A percentile compares a stretch with the other conserved stretches of the same genome.
Evolutionary conservation across 2,329 filamentous ascomycete species (phyloP).

Genomic region (Coniochaeta ligniaria): DNA sequence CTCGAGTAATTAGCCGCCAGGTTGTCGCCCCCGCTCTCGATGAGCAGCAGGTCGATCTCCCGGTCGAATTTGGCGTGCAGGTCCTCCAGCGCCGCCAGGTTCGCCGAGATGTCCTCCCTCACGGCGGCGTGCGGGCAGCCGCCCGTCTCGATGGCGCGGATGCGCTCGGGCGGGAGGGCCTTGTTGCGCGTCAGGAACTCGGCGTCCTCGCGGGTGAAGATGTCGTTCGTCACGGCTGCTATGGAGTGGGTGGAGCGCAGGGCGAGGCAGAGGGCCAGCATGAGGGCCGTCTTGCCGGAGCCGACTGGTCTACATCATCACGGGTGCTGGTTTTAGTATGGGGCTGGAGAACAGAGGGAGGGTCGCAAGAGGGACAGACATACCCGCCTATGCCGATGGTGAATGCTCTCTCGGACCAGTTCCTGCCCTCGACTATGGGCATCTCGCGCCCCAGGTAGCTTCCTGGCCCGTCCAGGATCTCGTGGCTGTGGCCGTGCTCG

Average conservation of each 20-base stretch:
- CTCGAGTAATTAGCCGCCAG: conserved; percentile 93
- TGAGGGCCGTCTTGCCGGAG: conserved; percentile 93
- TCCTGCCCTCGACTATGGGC: conserved; percentile 81
- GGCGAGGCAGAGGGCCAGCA: conserved; percentile 84
- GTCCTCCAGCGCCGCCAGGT: conserved; percentile 86
- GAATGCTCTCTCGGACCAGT: conserved; percentile 86
- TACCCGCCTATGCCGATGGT: conserved; percentile 98
- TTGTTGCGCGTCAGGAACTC: conserved; percentile 88
- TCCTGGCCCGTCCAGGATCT: conserved; percentile 89
- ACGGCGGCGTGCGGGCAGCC: conserved; percentile 96
- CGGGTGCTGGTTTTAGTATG: conserved; percentile 8
- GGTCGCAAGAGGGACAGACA: conserved; percentile 18
- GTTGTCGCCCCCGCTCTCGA: conserved; percentile 94
- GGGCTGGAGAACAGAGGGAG: too few relatives aligned
- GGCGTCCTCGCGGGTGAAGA: conserved; percentile 96
- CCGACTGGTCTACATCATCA: conserved; percentile 69
- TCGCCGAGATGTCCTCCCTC: conserved; percentile 91
- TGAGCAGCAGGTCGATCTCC: conserved; percentile 83
- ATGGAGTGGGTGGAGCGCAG: conserved; percentile 78
- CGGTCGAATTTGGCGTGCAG: conserved; percentile 74
- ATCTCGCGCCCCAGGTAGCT: conserved; percentile 86
- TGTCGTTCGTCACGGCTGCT: conserved; percentile 96
- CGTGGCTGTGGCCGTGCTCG: conserved; percentile 91
- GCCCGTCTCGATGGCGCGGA: conserved; percentile 94
- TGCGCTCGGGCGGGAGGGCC: conserved; percentile 75